Conservation (phyloP, 208 protist species). For the Tritrichomonas foetus region DNA sequence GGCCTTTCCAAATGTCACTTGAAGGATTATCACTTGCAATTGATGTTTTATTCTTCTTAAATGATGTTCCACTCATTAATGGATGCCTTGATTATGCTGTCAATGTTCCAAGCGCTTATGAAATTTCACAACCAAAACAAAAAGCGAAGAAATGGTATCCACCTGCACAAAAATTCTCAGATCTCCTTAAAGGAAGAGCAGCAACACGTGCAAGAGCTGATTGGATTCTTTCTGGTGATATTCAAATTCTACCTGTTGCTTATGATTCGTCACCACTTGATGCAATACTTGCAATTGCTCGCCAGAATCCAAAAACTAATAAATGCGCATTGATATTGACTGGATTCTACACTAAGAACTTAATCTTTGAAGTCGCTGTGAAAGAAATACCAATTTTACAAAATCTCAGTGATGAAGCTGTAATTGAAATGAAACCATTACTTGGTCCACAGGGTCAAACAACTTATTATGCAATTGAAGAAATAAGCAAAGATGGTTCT, state of each 20-base stretch:
- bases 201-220: not conserved
- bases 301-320: not conserved
- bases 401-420: not conserved
- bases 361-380: not conserved
- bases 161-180: not conserved
- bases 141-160: not conserved
- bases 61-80: slow-evolving; percentile 9
- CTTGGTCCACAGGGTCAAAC: not conserved
- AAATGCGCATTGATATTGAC: not conserved
- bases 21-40: not conserved
- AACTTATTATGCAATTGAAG: not conserved
- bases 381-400: not conserved
- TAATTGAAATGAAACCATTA: not conserved
- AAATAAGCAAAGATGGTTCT: not conserved
- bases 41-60: not conserved
- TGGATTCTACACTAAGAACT: not conserved
- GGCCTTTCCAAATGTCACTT: not conserved
- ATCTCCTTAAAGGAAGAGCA: not conserved
- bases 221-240: not conserved
- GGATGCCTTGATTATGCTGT: not conserved
- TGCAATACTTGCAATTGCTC: not conserved
- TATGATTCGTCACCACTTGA: not conserved
- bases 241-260: not conserved
- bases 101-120: not conserved
- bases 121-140: not conserved